Evolutionary conservation across 257 asterid genomes (phyloP), one percentile per base, ranked within the genome.

Genomic region (Solanum tacnaense): DNA sequence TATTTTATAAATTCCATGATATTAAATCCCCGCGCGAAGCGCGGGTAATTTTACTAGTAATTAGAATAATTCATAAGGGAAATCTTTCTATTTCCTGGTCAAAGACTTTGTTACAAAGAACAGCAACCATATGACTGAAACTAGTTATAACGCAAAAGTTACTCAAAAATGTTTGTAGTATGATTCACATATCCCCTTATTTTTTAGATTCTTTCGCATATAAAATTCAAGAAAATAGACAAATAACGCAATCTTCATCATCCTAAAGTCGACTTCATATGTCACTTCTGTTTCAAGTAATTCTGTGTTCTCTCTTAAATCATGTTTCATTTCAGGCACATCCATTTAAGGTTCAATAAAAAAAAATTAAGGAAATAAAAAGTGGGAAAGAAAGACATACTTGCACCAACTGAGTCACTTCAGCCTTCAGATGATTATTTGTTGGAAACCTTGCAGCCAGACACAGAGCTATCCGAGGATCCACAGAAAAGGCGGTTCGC

Each of bases 361-460:
- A 18, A 79, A 81, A 46, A 49, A 36, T 10, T 18, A 82, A 81
- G 85, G 39, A 29, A 49, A 82, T 49, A 31, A 82, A 29, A 27
- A 44, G 67, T 82, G 88, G 90, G 87, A 86, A 73, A 84, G 87
- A 90, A 71, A 84, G 34, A 90, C 93, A 76, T 96, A 97, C 99
- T 89, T 94, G 97, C 91, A 96, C 99, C 86, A 97, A 95, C 85
- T 92, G 95, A 49, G 96, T 89, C 90, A 92, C 91, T 94, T 97
- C 99, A 89, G 93, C 87, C 93, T 96, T 97, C 91, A 97, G 92
- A 91, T 93, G 89, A 88, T 96, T 84, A 91, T 94, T 96, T 68
- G 98, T 91, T n/a, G 98, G 99, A 94, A 95, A 97, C 89, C 98
- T 94, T 86, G 98, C 93, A 90, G 96, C 96, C 93, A 97, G 88